Conservation (phyloP, 73 alveolate genomes). For the Symbiodinium pilosum region DNA sequence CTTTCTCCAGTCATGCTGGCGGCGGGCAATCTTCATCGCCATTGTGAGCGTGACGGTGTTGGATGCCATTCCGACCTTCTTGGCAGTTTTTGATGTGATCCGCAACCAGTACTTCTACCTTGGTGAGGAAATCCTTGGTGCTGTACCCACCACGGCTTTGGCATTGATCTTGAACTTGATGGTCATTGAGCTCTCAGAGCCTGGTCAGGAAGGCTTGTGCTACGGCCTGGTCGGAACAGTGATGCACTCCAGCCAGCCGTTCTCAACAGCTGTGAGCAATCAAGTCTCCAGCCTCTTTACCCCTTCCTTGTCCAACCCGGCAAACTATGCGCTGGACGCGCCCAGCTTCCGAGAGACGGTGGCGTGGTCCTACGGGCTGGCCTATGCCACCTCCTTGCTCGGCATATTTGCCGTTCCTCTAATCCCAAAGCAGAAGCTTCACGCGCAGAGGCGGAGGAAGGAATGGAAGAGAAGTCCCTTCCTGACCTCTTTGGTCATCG, state of each 20-base stretch:
- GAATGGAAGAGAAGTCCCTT: background rate
- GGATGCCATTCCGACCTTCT: background rate
- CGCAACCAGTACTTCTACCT: slow-evolving; percentile 61
- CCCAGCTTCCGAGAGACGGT: slow-evolving; percentile 39
- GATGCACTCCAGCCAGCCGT: slow-evolving; percentile 52
- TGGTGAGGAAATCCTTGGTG: slow-evolving; percentile 47
- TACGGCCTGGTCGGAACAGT: slow-evolving; percentile 46
- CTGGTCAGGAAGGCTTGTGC: slow-evolving; percentile 66
- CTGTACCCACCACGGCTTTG: slow-evolving; percentile 72
- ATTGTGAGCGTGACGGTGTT: background rate
- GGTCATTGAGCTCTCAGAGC: slow-evolving; percentile 68
- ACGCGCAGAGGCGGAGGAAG: slow-evolving; percentile 49
- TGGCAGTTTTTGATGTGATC: slow-evolving; percentile 33
- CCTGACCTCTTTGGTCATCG: background rate
- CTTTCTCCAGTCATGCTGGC: slow-evolving; percentile 53
- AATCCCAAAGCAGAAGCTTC: slow-evolving; percentile 23
- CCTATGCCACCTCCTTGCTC: background rate
- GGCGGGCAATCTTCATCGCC: slow-evolving; percentile 4
- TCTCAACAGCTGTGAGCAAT: slow-evolving; percentile 46
- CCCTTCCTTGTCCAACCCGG: slow-evolving; percentile 26
- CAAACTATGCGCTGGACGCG: slow-evolving; percentile 4
- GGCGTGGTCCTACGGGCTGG: slow-evolving; percentile 20
- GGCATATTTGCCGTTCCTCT: background rate
- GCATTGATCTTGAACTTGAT: slow-evolving; percentile 17
- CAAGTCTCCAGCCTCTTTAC: slow-evolving; percentile 33